Evolutionary conservation across 257 asterid species (phyloP), one percentile per base, ranked within the genome.

Genomic region (Solanum paucissectum): DNA sequence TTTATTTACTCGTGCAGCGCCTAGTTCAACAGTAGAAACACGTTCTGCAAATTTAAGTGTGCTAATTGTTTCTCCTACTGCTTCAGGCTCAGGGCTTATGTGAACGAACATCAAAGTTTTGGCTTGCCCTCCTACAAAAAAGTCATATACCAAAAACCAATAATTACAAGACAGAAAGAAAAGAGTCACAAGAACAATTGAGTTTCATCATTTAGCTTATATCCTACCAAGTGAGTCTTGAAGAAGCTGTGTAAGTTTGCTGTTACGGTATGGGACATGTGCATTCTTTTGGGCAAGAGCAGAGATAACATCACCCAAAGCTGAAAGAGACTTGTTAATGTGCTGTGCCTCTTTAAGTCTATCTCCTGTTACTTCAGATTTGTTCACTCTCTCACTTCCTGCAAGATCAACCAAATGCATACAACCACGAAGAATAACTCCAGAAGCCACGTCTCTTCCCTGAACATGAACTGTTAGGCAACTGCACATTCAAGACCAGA

Each of bases 401-500:
- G 99, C 99, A 62, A 97, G 90, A 91, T 97, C 99, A 90, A 97
- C 99, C 89, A 97, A 96, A 93, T 97, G 99, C 99, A 97, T 96
- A 92, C 99, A 97, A 69, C 99, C 99, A 52, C 95, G 96, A 49
- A 95, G 95, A 58, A 93, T 83, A 60, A 87, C 87, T 88, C 99
- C 98, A 66, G 99, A 89, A 49, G 97, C 92, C 92, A 96, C 85
- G 90, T 97, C 98, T 91, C 90, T 92, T 89, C 99, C 99, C 90
- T 94, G 99, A 85, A 97, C 98, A 83, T 94, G 99, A 88, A 97
- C 99, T 9, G 98, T 97, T 88, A 97, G 92, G 89, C 99, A 97
- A 88, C 99, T 97, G 91, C 92, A 91, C 82, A 72, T 20, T 66
- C 73, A 20, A 23, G 85, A 46, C 38, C 37, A 21, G 37, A 32